Percentiles rank a stretch among this genome's conserved stretches.
Conservation (phyloP, 164 flowering plant genomes). For the Santalum album region DNA sequence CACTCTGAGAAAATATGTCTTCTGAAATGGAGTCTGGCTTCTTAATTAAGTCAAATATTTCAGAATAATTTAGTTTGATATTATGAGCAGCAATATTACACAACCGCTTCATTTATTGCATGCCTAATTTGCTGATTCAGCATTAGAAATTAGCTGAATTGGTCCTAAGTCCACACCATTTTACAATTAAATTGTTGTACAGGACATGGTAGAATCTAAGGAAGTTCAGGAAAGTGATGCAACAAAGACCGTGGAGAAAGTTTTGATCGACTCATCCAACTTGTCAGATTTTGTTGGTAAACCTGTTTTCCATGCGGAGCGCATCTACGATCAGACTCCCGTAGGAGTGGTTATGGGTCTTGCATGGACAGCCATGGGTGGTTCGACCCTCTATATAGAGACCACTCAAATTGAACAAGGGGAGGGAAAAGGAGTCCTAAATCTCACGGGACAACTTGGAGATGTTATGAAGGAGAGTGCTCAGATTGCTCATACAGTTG, state of each 20-base stretch:
- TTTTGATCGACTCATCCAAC: constrained; percentile 50
- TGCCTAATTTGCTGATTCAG: neutral
- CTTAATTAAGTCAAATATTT: no score
- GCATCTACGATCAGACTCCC: constrained; percentile 77
- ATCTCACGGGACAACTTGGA: constrained; percentile 91
- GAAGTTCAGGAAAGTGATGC: constrained; percentile 28
- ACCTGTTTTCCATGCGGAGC: constrained; percentile 95
- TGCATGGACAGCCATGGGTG: constrained; percentile 99
- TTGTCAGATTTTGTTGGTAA: constrained; percentile 87
- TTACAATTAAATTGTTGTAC: constrained; percentile 6
- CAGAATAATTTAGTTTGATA: no score
- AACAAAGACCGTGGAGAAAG: constrained; percentile 33
- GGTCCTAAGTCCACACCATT: neutral
- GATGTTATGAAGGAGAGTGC: constrained; percentile 99
- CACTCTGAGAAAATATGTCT: no score
- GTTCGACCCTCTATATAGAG: constrained; percentile 86
- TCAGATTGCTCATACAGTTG: constrained; percentile 85
- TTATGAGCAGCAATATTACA: no score
- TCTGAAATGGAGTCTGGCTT: no score
- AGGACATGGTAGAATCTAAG: constrained; percentile 32
- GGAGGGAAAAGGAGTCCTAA: constrained; percentile 80
- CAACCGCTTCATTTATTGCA: no score
- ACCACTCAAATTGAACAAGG: constrained; percentile 74
- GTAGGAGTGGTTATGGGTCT: constrained; percentile 98
- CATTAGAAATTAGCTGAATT: neutral